A percentile compares a stretch with the other conserved stretches of the same genome.
Evolutionary conservation across 139 green algal species (phyloP).

Genomic region (Haematococcus sp.): DNA sequence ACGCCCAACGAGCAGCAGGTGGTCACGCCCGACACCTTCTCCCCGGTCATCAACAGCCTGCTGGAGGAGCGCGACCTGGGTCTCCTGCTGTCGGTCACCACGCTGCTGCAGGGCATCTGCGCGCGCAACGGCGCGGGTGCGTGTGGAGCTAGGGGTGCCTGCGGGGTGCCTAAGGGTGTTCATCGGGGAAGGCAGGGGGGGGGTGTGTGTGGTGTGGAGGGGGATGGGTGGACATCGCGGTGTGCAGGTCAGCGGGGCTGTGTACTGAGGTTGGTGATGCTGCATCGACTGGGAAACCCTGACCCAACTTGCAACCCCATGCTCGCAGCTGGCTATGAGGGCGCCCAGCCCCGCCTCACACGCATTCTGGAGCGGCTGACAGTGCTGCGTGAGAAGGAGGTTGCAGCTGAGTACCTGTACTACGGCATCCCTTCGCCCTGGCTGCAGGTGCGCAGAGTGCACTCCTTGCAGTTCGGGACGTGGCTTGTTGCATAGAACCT

Average conservation of each 20-base stretch:
- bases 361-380: conserved; percentile 80
- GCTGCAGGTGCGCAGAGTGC: conserved; percentile 88
- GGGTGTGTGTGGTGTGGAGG: conserved; percentile 27
- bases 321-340: conserved; percentile 84
- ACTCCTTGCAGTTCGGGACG: too few relatives aligned
- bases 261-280: too few relatives aligned
- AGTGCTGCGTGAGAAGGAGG: conserved; percentile 51
- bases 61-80: conserved; percentile 93
- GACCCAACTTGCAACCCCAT: too few relatives aligned
- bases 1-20: conserved; percentile 56
- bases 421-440: conserved; percentile 98
- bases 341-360: conserved; percentile 76
- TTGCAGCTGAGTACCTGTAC: conserved; percentile 95
- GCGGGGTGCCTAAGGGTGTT: background rate
- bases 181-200: background rate
- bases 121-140: conserved; percentile 49
- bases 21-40: conserved; percentile 58
- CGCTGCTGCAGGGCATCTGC: conserved; percentile 85
- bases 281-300: too few relatives aligned
- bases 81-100: conserved; percentile 77
- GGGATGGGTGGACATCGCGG: conserved; percentile 26
- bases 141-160: background rate
- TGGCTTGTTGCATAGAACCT: background rate
- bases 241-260: too few relatives aligned
- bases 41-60: conserved; percentile 54